phyloP scores from a whole-genome alignment of 2,329 filamentous ascomycete species.

The Aspergillus sp. region DNA sequence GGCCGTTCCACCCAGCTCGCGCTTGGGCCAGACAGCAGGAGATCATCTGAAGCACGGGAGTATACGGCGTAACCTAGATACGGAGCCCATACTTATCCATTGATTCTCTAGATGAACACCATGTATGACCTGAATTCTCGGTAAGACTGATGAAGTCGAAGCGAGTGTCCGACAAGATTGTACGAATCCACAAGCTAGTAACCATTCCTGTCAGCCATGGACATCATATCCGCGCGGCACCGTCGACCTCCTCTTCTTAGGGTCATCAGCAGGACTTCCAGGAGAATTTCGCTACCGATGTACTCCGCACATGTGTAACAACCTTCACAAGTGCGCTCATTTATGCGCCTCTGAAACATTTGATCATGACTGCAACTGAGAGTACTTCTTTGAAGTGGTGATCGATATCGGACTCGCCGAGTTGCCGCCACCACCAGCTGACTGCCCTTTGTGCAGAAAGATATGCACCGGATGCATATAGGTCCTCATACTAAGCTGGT shows the following conservation, averaged over 20 bases:
- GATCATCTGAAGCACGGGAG: background rate
- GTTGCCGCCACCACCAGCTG: conserved; percentile 6
- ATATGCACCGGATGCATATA: background rate
- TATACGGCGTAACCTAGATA: background rate
- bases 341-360: background rate
- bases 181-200: too few relatives aligned
- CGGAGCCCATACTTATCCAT: background rate
- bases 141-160: background rate
- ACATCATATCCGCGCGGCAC: background rate
- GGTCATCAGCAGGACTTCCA: background rate
- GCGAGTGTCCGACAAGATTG: too few relatives aligned
- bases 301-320: background rate
- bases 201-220: background rate
- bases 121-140: background rate
- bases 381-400: background rate
- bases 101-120: background rate
- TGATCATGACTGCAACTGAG: background rate
- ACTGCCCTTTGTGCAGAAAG: background rate
- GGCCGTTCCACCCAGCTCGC: conserved; percentile 15
- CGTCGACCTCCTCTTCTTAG: background rate
- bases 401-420: conserved; percentile 11
- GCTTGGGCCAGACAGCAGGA: conserved; percentile 14
- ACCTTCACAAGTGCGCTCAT: background rate
- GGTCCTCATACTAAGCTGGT: too few relatives aligned
- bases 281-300: background rate